Evolutionary conservation across 176 grass and related monocot species (phyloP).

Genomic region (Carex kokanica): DNA sequence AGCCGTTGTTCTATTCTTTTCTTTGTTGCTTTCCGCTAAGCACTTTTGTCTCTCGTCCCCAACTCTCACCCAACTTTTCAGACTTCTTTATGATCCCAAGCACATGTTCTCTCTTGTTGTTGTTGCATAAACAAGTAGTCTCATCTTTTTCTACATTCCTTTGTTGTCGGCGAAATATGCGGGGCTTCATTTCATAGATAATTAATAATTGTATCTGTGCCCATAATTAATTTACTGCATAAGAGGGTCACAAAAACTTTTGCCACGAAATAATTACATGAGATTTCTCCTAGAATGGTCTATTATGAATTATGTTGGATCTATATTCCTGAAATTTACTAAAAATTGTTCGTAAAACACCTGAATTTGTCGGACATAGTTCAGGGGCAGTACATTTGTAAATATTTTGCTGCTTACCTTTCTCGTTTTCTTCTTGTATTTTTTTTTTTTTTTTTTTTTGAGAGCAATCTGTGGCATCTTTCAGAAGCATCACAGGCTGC

Average conservation of each 20-base stretch:
- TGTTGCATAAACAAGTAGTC: background rate
- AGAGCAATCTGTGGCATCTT: background rate
- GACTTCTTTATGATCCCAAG: constrained; percentile 8
- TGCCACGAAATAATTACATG: background rate
- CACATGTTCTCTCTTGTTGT: constrained; percentile 13
- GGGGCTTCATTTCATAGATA: background rate
- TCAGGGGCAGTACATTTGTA: background rate
- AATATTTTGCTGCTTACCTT: background rate
- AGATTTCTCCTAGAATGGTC: background rate
- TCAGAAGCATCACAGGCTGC: background rate
- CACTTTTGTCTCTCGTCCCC: background rate
- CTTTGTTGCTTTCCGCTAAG: background rate
- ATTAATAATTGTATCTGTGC: background rate
- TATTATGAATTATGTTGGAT: background rate
- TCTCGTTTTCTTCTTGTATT: background rate
- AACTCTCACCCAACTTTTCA: constrained; percentile 23
- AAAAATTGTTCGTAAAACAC: background rate
- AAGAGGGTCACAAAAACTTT: background rate
- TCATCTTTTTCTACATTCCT: constrained; percentile 21
- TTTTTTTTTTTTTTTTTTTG: background rate
- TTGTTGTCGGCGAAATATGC: constrained; percentile 26
- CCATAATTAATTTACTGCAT: background rate
- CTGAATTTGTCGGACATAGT: background rate
- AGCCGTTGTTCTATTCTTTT: constrained; percentile 3
- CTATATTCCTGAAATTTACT: background rate